A percentile compares a stretch with the other conserved stretches of the same genome.
Evolutionary conservation across 2,329 filamentous ascomycete genomes (phyloP).

Genomic region (Pestalotiopsis sp.): DNA sequence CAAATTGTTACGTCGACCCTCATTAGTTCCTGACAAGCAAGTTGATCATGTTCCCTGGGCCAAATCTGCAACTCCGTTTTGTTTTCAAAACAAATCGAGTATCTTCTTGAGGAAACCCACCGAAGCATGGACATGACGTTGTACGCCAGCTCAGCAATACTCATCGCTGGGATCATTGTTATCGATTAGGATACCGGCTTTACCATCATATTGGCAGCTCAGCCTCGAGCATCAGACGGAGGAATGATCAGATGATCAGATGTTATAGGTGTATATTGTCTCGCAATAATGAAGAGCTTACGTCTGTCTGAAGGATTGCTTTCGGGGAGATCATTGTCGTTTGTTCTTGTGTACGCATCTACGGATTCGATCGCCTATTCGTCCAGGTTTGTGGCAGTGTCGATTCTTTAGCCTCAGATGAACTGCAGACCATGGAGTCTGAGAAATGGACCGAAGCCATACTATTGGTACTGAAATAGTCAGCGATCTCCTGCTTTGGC

Average conservation of each 20-base stretch:
- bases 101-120: neutral
- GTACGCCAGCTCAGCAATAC: neutral
- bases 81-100: neutral
- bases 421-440: too few species aligned
- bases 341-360: too few species aligned
- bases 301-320: too few species aligned
- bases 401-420: too few species aligned
- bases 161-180: too few species aligned
- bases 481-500: too few species aligned
- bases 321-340: too few species aligned
- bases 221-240: neutral
- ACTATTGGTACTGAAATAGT: too few species aligned
- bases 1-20: neutral
- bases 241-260: neutral
- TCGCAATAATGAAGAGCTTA: neutral
- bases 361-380: too few species aligned
- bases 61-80: neutral
- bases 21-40: neutral
- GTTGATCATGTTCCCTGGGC: neutral
- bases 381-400: too few species aligned
- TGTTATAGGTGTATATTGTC: neutral
- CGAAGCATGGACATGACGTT: neutral
- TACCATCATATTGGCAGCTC: neutral
- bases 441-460: too few species aligned
- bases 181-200: neutral